phyloP scores from a whole-genome alignment of 2,329 filamentous ascomycete genomes.

The Beauveria caledonica region DNA sequence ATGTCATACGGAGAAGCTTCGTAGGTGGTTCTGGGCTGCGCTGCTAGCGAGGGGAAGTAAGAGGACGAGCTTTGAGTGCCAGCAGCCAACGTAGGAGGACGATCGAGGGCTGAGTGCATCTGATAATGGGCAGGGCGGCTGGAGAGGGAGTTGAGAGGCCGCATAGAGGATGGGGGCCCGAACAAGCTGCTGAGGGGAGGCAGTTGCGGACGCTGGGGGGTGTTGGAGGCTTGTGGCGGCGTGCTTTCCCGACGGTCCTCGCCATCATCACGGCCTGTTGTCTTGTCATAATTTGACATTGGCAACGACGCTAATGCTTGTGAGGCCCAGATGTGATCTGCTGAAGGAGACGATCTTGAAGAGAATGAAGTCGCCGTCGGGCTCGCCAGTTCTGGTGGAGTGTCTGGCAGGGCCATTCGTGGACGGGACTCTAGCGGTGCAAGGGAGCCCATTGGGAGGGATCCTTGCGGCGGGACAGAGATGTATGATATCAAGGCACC shows the following conservation, averaged over 20 bases:
- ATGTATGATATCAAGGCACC: not conserved
- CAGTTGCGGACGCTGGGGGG: conserved; percentile 37
- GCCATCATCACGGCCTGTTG: conserved; percentile 28
- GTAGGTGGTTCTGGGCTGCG: conserved; percentile 38
- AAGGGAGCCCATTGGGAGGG: conserved; percentile 48
- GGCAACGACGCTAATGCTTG: conserved; percentile 40
- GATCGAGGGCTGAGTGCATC: conserved; percentile 39
- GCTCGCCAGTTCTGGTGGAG: conserved; percentile 47
- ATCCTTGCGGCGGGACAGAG: not conserved
- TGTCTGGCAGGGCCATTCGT: conserved; percentile 43
- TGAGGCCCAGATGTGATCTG: conserved; percentile 23
- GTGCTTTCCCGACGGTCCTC: conserved; percentile 23
- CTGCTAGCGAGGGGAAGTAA: conserved; percentile 39
- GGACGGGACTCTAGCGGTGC: conserved; percentile 41
- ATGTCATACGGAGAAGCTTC: conserved; percentile 31
- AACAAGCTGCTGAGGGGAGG: conserved; percentile 51
- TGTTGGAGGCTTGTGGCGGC: conserved; percentile 17
- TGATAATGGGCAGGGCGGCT: conserved; percentile 37
- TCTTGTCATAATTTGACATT: conserved; percentile 51
- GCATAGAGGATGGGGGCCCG: conserved; percentile 36
- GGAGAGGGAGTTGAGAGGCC: conserved; percentile 35
- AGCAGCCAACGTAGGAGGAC: conserved; percentile 22
- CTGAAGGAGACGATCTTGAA: conserved; percentile 33
- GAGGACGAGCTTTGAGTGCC: conserved; percentile 19
- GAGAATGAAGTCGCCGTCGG: conserved; percentile 41